Evolutionary conservation across 352 stramenopile genomes (phyloP).

Genomic region (Lagenidium giganteum): DNA sequence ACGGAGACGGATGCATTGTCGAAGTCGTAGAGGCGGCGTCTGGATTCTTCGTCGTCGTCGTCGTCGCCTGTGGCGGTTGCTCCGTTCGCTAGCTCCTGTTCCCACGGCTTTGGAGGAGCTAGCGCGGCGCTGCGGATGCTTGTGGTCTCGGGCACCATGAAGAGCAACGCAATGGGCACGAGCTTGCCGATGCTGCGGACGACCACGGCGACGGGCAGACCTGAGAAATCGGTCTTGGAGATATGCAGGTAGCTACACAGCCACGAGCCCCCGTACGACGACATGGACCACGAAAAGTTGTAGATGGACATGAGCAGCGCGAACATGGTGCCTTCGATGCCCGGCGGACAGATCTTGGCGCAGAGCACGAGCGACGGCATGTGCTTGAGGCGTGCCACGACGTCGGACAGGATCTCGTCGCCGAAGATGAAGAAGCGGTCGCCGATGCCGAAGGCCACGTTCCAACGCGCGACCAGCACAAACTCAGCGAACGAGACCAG

Average conservation of each 20-base stretch:
- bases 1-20: no score
- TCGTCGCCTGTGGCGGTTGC: conserved; percentile 17
- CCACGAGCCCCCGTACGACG: conserved; percentile 72
- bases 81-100: conserved; percentile 6
- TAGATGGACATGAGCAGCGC: conserved; percentile 87
- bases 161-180: conserved; percentile 61
- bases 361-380: conserved; percentile 96
- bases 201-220: conserved; percentile 45
- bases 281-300: conserved; percentile 79
- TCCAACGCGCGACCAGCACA: conserved; percentile 62
- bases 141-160: conserved; percentile 68
- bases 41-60: conserved; percentile 19
- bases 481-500: conserved; percentile 65
- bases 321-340: conserved; percentile 96
- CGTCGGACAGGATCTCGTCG: conserved; percentile 77
- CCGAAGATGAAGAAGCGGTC: conserved; percentile 81
- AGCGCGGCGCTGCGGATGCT: conserved; percentile 55
- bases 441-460: conserved; percentile 48
- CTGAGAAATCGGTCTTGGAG: conserved; percentile 68
- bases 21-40: conserved; percentile 1
- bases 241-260: conserved; percentile 73
- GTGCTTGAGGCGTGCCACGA: conserved; percentile 74
- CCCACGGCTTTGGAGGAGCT: conserved; percentile 21
- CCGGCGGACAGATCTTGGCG: conserved; percentile 92
- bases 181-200: conserved; percentile 61